These are phyloP conservation scores for Wickerhamiella occidentalis DNA, from an alignment of 805 yeast genomes.

Conservation along the genomic window DNA sequence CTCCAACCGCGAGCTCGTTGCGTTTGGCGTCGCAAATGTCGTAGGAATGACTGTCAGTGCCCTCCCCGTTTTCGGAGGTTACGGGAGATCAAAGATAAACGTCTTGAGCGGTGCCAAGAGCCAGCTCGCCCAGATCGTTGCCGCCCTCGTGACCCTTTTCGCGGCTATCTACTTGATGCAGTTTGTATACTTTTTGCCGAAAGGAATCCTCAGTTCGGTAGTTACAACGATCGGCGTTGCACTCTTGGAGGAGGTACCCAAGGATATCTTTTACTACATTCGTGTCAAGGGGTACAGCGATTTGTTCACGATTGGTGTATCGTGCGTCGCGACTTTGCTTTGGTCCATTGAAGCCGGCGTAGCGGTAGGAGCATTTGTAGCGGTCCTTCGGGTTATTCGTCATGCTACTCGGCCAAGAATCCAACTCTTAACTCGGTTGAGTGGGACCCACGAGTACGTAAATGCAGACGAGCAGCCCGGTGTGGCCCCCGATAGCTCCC, in stretches of 20 bases:
- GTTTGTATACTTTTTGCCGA: slow-evolving; percentile 60
- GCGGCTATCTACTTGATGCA: slow-evolving; percentile 50
- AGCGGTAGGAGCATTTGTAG: slow-evolving; percentile 71
- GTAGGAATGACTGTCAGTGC: slow-evolving; percentile 46
- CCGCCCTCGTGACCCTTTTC: slow-evolving; percentile 64
- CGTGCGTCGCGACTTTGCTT: slow-evolving; percentile 49
- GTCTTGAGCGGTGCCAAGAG: slow-evolving; percentile 80
- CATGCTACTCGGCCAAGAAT: slow-evolving; percentile 74
- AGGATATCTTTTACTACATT: slow-evolving; percentile 62
- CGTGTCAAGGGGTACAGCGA: slow-evolving; percentile 67
- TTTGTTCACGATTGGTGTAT: slow-evolving; percentile 51
- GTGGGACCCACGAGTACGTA: slow-evolving; percentile 48
- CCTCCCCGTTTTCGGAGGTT: slow-evolving; percentile 90
- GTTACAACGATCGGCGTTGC: slow-evolving; percentile 68
- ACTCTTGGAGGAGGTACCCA: slow-evolving; percentile 73
- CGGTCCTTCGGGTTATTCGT: slow-evolving; percentile 64
- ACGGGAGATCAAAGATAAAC: slow-evolving; percentile 84
- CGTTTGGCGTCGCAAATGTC: slow-evolving; percentile 67
- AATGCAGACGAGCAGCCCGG: slow-evolving; percentile 55
- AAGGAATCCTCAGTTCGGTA: slow-evolving; percentile 66
- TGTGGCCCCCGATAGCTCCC: slow-evolving; percentile 26
- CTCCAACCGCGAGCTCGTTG: slow-evolving; percentile 81
- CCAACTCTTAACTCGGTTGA: slow-evolving; percentile 63
- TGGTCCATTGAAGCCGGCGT: slow-evolving; percentile 85
- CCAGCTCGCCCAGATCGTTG: slow-evolving; percentile 67